Evolutionary conservation across 495 filamentous ascomycete genomes (phyloP).

Genomic region (Hypoxylon crocopeplum): DNA sequence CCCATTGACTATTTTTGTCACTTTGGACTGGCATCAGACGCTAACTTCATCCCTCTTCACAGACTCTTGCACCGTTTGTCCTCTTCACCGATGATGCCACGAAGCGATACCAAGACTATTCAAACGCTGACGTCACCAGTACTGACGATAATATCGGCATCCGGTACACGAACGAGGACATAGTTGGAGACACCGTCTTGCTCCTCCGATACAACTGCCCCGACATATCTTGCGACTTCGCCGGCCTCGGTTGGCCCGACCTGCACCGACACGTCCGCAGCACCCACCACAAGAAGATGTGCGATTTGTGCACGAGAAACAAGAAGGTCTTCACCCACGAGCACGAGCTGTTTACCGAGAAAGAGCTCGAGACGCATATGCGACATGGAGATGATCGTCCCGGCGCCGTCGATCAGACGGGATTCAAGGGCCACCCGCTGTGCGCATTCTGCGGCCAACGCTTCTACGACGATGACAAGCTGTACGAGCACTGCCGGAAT

Average conservation of each 20-base stretch:
- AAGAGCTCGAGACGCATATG: constrained; percentile 85
- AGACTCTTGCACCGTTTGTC: constrained; percentile 83
- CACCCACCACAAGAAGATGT: constrained; percentile 87
- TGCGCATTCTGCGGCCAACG: constrained; percentile 90
- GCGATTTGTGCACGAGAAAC: constrained; percentile 90
- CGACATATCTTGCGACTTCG: constrained; percentile 81
- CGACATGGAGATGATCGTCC: constrained; percentile 89
- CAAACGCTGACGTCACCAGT: constrained; percentile 70
- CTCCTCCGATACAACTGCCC: constrained; percentile 97
- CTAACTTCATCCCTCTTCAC: constrained; percentile 37
- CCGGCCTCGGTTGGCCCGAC: constrained; percentile 91
- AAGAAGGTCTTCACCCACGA: constrained; percentile 99
- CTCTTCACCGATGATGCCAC: constrained; percentile 85
- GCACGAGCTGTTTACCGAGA: constrained; percentile 88
- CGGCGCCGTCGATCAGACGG: constrained; percentile 88
- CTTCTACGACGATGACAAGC: constrained; percentile 95
- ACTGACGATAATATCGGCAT: constrained; percentile 87
- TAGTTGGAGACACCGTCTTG: constrained; percentile 84
- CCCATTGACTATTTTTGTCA: too few species aligned
- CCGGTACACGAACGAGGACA: constrained; percentile 82
- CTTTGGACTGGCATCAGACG: not conserved
- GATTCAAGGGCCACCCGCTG: constrained; percentile 94
- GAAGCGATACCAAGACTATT: constrained; percentile 86
- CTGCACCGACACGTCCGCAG: constrained; percentile 87
- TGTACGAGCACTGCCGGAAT: constrained; percentile 89